A percentile compares a stretch with the other conserved stretches of the same genome.
Conservation (phyloP, 2,329 filamentous ascomycete species). For the Aspergillus fructus region DNA sequence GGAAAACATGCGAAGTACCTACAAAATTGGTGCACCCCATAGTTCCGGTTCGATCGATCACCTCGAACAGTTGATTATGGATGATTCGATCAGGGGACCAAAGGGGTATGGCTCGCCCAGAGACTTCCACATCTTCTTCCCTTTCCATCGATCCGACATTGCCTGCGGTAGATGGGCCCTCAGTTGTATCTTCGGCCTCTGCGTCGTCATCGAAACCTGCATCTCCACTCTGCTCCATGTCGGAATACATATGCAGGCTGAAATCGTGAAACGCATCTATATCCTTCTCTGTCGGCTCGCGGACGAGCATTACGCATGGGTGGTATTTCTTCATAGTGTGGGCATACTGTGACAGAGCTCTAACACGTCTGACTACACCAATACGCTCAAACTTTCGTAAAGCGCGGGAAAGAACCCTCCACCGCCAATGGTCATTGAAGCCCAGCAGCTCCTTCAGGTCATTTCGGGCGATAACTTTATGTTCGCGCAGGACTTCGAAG, state of each 20-base stretch:
- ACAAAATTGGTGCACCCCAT: conserved; percentile 51
- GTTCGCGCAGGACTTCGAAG: conserved; percentile 50
- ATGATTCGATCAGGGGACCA: conserved; percentile 57
- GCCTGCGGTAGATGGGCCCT: conserved; percentile 11
- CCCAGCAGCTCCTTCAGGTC: conserved; percentile 53
- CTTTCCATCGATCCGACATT: conserved; percentile 20
- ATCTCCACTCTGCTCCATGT: conserved; percentile 28
- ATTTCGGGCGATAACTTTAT: conserved; percentile 51
- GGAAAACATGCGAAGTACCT: conserved; percentile 15
- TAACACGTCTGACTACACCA: conserved; percentile 47
- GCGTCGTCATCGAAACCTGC: conserved; percentile 37
- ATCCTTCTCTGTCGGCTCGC: conserved; percentile 41
- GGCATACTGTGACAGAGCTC: conserved; percentile 43
- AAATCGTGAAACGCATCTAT: conserved; percentile 41
- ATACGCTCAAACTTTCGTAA: conserved; percentile 47
- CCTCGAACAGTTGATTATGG: conserved; percentile 53
- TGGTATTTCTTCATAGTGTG: conserved; percentile 35
- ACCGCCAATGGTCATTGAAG: conserved; percentile 38
- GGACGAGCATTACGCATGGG: conserved; percentile 45
- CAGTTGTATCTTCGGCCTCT: conserved; percentile 23
- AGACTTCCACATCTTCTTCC: conserved; percentile 27
- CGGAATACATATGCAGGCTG: conserved; percentile 27
- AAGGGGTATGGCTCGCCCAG: conserved; percentile 45
- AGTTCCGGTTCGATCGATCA: conserved; percentile 47
- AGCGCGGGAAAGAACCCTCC: conserved; percentile 42